phyloP scores from a whole-genome alignment of 1,284 basidiomycete species.

The Cryptococcus floricola region DNA sequence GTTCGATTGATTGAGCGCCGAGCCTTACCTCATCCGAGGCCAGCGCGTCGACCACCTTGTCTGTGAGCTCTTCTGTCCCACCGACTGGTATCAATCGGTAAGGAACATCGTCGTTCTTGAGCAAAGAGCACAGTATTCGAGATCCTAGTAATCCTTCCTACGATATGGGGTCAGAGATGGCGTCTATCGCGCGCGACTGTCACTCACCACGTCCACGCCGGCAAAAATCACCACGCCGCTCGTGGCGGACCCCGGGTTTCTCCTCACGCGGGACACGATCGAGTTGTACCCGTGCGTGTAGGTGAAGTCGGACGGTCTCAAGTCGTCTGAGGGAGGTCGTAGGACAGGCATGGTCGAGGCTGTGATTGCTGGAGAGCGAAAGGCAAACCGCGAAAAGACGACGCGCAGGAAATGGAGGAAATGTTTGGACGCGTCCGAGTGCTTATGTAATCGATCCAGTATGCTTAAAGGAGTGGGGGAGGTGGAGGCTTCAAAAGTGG shows the following conservation, averaged over 20 bases:
- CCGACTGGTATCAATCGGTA: conserved; percentile 89
- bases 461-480: too few species aligned
- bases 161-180: neutral
- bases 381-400: neutral
- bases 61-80: conserved; percentile 71
- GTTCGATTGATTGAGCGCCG: neutral
- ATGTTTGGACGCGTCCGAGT: conserved; percentile 8
- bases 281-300: conserved; percentile 77
- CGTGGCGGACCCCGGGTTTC: conserved; percentile 30
- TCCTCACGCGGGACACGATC: conserved; percentile 63
- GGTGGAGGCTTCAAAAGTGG: too few species aligned
- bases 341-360: conserved; percentile 43
- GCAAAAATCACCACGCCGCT: conserved; percentile 47
- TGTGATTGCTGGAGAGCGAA: neutral
- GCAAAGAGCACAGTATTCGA: conserved; percentile 78
- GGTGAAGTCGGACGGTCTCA: conserved; percentile 39
- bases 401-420: too few species aligned
- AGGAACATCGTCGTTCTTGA: conserved; percentile 90
- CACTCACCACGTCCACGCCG: conserved; percentile 42
- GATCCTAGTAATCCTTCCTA: conserved; percentile 45
- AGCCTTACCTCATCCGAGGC: conserved; percentile 64
- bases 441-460: neutral
- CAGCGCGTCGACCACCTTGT: conserved; percentile 63
- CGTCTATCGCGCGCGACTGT: too few species aligned
- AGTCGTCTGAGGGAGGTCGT: conserved; percentile 41